These are phyloP conservation scores for Xylaria scruposa DNA, from an alignment of 495 filamentous ascomycete genomes.

Conservation along the genomic window DNA sequence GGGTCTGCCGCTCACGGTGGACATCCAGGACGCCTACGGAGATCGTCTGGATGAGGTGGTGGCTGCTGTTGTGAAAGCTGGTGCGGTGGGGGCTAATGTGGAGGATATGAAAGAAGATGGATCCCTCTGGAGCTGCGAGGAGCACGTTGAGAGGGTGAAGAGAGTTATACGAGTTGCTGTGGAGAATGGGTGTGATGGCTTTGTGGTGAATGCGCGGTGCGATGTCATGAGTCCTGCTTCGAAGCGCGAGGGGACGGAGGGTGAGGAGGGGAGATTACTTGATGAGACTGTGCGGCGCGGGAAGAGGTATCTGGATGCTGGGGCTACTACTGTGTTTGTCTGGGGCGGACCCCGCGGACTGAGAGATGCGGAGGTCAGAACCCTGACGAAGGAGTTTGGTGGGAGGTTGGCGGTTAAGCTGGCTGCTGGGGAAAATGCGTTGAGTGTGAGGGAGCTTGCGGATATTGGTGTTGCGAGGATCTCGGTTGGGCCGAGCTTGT, in stretches of 20 bases:
- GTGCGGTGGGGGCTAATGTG: conserved; percentile 12
- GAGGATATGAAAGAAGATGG: conserved; percentile 6
- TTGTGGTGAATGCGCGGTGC: conserved; percentile 2
- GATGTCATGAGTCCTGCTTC: neutral
- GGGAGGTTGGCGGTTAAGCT: conserved; percentile 49
- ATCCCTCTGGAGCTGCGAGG: neutral
- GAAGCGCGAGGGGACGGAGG: neutral
- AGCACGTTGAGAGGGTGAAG: neutral
- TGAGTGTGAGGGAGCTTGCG: conserved; percentile 44
- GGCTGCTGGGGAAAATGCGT: neutral
- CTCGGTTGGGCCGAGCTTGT: conserved; percentile 36
- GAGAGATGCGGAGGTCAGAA: conserved; percentile 27
- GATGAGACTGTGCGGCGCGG: conserved; percentile 51
- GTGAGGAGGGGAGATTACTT: conserved; percentile 23
- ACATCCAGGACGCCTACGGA: conserved; percentile 56
- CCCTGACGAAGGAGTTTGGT: conserved; percentile 34
- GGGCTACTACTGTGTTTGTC: conserved; percentile 54
- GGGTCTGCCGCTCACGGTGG: conserved; percentile 47
- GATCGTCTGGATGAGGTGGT: conserved; percentile 39
- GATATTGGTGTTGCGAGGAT: conserved; percentile 51
- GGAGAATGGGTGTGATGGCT: neutral
- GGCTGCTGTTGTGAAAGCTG: neutral
- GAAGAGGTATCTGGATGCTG: conserved; percentile 51
- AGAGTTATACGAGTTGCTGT: neutral
- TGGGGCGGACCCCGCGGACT: conserved; percentile 52